Evolutionary conservation across 371 early-diverging fungal genomes (phyloP).

Genomic region (Lichtheimia ornata): DNA sequence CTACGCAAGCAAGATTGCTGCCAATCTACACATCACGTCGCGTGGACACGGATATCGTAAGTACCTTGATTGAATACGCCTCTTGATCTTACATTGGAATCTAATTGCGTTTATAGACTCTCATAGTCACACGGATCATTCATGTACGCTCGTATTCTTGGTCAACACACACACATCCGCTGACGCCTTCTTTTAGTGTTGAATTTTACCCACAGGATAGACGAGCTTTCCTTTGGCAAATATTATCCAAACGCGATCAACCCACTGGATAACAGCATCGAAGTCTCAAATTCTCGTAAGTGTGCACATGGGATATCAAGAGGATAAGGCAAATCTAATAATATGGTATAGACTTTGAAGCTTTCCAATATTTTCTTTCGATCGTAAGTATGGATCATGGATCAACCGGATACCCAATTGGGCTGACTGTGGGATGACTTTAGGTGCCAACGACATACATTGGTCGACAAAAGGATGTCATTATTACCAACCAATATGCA

Average conservation of each 20-base stretch:
- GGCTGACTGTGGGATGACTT: background rate
- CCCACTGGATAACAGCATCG: slow-evolving; percentile 83
- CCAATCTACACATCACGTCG: slow-evolving; percentile 90
- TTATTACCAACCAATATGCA: slow-evolving; percentile 91
- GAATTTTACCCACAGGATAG: slow-evolving; percentile 93
- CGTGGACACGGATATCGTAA: slow-evolving; percentile 86
- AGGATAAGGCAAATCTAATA: background rate
- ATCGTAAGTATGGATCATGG: slow-evolving; percentile 43
- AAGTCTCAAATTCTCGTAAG: slow-evolving; percentile 62
- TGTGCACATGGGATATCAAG: background rate
- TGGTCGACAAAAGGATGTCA: slow-evolving; percentile 46
- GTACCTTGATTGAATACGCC: slow-evolving; percentile 3
- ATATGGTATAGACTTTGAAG: slow-evolving; percentile 55
- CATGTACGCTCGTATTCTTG: slow-evolving; percentile 39
- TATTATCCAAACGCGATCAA: slow-evolving; percentile 83
- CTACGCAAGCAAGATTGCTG: slow-evolving; percentile 77
- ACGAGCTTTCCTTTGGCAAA: slow-evolving; percentile 87
- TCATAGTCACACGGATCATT: slow-evolving; percentile 64
- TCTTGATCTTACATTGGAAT: background rate
- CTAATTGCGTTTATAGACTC: slow-evolving; percentile 23
- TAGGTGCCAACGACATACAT: slow-evolving; percentile 84
- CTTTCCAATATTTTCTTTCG: slow-evolving; percentile 83
- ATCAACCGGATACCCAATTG: too few species aligned
- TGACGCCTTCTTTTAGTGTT: slow-evolving; percentile 50
- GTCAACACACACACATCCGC: too few species aligned